Conservation (phyloP, 2,329 filamentous ascomycete genomes). For the Elsinoe necatrix region DNA sequence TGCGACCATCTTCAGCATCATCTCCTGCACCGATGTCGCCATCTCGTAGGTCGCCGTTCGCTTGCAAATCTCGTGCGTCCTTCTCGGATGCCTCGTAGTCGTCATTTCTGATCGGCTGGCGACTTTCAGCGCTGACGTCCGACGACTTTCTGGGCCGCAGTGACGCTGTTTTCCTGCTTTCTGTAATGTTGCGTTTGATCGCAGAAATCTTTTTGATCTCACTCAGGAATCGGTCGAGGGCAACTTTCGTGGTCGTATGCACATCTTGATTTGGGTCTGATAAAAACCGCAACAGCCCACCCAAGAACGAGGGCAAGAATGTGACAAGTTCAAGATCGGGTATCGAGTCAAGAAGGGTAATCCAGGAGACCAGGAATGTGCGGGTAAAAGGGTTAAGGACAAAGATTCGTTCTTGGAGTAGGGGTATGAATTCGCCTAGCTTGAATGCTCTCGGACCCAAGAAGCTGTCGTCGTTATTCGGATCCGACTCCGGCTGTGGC, state of each 20-base stretch:
- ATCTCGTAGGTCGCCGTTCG: conserved; percentile 16
- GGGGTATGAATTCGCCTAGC: conserved; percentile 78
- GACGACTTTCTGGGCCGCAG: conserved; percentile 62
- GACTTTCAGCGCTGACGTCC: conserved; percentile 43
- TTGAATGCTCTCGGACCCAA: conserved; percentile 68
- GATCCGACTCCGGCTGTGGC: conserved; percentile 43
- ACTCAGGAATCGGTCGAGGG: conserved; percentile 78
- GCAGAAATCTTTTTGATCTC: conserved; percentile 93
- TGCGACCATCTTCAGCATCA: conserved; percentile 44
- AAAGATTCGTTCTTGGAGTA: conserved; percentile 87
- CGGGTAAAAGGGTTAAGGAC: conserved; percentile 91
- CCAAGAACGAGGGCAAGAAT: conserved; percentile 84
- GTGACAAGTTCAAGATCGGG: conserved; percentile 91
- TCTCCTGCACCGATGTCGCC: conserved; percentile 42
- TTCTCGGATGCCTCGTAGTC: conserved; percentile 51
- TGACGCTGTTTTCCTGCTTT: conserved; percentile 64
- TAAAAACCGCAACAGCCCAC: conserved; percentile 81
- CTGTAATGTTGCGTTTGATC: conserved; percentile 83
- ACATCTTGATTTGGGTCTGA: conserved; percentile 88
- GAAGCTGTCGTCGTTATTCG: conserved; percentile 34
- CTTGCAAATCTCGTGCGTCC: conserved; percentile 36
- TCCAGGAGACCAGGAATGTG: conserved; percentile 93
- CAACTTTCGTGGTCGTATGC: conserved; percentile 82
- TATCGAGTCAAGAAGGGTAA: conserved; percentile 88
- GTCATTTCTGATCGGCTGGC: conserved; percentile 27